A percentile compares a stretch with the other conserved stretches of the same genome.
phyloP scores from a whole-genome alignment of 176 grass and related monocot species.

The Pontederia paniculata region DNA sequence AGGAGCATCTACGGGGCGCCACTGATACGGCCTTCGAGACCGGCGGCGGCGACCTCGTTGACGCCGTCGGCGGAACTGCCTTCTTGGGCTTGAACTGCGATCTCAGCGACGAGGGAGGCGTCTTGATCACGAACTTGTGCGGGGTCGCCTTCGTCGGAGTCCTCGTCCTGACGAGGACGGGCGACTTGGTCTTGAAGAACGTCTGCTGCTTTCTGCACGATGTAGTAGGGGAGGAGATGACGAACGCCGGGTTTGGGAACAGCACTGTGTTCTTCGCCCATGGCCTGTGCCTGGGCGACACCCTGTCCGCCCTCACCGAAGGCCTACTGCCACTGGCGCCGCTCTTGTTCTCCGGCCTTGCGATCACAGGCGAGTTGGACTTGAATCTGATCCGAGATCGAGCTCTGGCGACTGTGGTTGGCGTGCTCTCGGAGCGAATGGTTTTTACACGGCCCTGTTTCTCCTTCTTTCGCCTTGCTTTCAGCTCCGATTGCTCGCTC shows the following conservation, averaged over 20 bases:
- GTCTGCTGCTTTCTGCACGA: slow-evolving; percentile 46
- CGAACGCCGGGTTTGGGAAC: slow-evolving; percentile 62
- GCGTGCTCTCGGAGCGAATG: slow-evolving; percentile 32
- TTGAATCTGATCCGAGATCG: slow-evolving; percentile 76
- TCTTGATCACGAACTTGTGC: slow-evolving; percentile 68
- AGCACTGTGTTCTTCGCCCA: slow-evolving; percentile 85
- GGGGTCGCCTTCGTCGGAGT: not conserved
- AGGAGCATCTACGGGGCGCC: slow-evolving; percentile 53
- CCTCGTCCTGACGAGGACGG: slow-evolving; percentile 20
- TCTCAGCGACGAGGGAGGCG: slow-evolving; percentile 44
- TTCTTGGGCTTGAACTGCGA: slow-evolving; percentile 46
- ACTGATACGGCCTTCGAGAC: slow-evolving; percentile 13
- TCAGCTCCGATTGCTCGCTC: slow-evolving; percentile 29
- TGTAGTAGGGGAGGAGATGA: slow-evolving; percentile 19
- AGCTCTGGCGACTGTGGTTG: slow-evolving; percentile 26
- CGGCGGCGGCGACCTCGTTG: not conserved
- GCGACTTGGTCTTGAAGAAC: slow-evolving; percentile 50
- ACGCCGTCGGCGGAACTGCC: slow-evolving; percentile 16
- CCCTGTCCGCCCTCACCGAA: slow-evolving; percentile 35
- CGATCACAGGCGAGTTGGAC: slow-evolving; percentile 36
- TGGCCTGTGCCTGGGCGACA: slow-evolving; percentile 59
- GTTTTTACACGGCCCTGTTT: slow-evolving; percentile 45
- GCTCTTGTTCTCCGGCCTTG: not conserved
- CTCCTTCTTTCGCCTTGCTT: slow-evolving; percentile 49
- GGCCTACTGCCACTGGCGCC: slow-evolving; percentile 8